Conservation (phyloP, 805 yeast genomes). For the Candida cerambycidarum region DNA sequence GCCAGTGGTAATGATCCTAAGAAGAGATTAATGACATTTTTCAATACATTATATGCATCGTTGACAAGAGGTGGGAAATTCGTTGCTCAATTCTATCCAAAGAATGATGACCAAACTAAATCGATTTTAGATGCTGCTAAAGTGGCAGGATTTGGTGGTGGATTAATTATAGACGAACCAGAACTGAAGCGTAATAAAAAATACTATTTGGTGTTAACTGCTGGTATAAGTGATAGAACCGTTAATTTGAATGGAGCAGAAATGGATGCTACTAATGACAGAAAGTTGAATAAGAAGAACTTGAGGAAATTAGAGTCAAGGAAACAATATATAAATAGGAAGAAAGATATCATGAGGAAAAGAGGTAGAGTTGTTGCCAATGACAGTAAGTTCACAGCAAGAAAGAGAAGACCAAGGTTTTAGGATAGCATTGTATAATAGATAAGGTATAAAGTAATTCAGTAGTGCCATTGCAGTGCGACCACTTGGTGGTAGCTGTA, state of each 20-base stretch:
- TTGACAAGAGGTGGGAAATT: constrained; percentile 94
- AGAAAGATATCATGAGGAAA: constrained; percentile 89
- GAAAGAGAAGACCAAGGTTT: constrained; percentile 53
- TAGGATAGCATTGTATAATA: constrained; percentile 16
- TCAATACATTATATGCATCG: constrained; percentile 83
- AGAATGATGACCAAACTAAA: constrained; percentile 81
- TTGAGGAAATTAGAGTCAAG: constrained; percentile 63
- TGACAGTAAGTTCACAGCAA: constrained; percentile 90
- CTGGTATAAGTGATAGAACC: constrained; percentile 74
- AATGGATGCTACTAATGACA: constrained; percentile 64
- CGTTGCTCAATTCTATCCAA: constrained; percentile 95
- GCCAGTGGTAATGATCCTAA: constrained; percentile 79
- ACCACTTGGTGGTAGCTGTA: too few species aligned
- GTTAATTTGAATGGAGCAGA: constrained; percentile 78
- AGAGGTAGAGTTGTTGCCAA: constrained; percentile 87
- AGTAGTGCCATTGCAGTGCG: not conserved
- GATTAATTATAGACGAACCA: constrained; percentile 89
- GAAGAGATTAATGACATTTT: constrained; percentile 74
- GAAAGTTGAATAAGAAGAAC: constrained; percentile 44
- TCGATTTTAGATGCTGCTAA: constrained; percentile 82
- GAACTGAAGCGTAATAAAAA: constrained; percentile 90
- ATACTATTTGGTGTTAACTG: constrained; percentile 84
- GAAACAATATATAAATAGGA: constrained; percentile 81
- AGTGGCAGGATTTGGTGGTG: constrained; percentile 94
- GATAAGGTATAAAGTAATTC: too few species aligned